Base-by-base conservation (phyloP, 495 filamentous ascomycete species). In the Darksidea phi region DNA sequence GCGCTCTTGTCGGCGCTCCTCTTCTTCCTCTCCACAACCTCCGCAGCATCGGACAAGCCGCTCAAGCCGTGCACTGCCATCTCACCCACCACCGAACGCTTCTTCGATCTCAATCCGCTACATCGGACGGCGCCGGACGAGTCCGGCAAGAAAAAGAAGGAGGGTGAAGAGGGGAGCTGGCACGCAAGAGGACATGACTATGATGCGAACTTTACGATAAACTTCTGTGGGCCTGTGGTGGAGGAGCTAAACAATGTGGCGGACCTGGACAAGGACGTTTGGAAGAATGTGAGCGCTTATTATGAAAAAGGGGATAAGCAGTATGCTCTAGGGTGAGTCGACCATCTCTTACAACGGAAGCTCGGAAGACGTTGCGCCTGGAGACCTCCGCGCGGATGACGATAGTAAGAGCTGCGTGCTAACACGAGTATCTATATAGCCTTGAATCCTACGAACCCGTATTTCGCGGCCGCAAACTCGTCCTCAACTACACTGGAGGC, bases 251-350 rank as follows among this genome's bases (percentile, higher is more conserved):
- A 85, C 21, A 79, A 91, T 64, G 86, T 91, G 17, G 69, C 53
- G 20, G 74, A 71, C 13, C 74, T 97, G 12, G 79, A 86, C 0
- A 76, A 83, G 59, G 68, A 75, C 49, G 67, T 77, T 37, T 91
- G 86, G 85, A 79, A 77, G 76, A 95, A 96, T 71, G 82, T 97
- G 67, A 93, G 89, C 74, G 94, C 94, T n/a, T 96, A 84, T 71
- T 98, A 97, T 64, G 79, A 85, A 67, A 75, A 77, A 37, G 81
- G 85, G 17, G 85, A 84, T 20, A 87, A 90, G 70, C 78, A 82
- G 32, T 97, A 89, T 72, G 92, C 90, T 0, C 82, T 99, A 45
- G 94, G 94, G 86, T 91, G 78, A 59, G 85, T 76, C 18, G 5
- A 38, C 18, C 47, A 20, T 20, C 21, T 21, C n/a, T 15, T 25